Conservation (phyloP, 768 basidiomycete genomes). For the Mycena rebaudengoi region DNA sequence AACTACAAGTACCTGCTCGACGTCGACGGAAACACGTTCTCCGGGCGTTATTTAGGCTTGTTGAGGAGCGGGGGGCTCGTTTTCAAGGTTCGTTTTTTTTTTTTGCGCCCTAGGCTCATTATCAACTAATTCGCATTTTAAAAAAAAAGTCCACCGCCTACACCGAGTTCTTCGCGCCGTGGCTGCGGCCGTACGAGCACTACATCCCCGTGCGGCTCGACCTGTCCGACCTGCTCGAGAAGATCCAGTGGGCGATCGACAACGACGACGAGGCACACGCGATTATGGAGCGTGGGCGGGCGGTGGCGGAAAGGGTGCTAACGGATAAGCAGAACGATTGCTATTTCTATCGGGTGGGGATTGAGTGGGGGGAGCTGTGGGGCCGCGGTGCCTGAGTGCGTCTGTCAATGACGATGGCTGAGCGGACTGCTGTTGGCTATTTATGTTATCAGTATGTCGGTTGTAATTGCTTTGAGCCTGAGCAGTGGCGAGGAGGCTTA, state of each 20-base stretch:
- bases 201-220: not conserved
- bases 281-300: not conserved
- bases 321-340: not conserved
- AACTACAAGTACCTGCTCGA: conserved; percentile 8
- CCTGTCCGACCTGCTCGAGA: not conserved
- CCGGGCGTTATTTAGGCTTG: too few relatives aligned
- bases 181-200: not conserved
- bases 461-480: too few relatives aligned
- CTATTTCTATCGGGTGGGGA: not conserved
- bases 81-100: not conserved
- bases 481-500: too few relatives aligned
- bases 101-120: not conserved
- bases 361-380: not conserved
- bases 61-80: not conserved
- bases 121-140: not conserved
- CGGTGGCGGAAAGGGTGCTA: not conserved
- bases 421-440: too few relatives aligned
- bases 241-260: not conserved
- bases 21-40: conserved; percentile 9
- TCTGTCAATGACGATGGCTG: too few relatives aligned
- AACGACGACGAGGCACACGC: not conserved
- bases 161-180: not conserved
- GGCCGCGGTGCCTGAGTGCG: too few relatives aligned
- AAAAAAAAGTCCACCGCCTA: not conserved
- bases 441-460: too few relatives aligned